A percentile compares a stretch with the other conserved stretches of the same genome.
phyloP scores from a whole-genome alignment of 352 stramenopile species.

The Phytophthora chlamydospora region DNA sequence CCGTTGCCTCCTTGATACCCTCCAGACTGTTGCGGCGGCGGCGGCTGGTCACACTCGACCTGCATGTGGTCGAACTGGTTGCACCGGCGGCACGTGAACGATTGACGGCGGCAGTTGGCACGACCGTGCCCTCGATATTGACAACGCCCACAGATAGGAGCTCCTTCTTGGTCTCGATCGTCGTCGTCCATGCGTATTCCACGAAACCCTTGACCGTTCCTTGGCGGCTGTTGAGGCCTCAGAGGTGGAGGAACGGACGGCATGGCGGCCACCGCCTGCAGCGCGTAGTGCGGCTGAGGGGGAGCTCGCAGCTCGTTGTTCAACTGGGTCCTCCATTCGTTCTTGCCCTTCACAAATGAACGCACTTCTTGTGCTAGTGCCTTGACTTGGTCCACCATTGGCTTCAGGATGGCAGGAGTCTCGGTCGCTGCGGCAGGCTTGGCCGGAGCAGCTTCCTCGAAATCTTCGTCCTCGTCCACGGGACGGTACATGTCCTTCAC shows the following conservation, averaged over 20 bases:
- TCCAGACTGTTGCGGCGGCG: neutral
- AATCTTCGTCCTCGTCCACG: neutral
- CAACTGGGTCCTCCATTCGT: neutral
- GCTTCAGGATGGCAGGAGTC: neutral
- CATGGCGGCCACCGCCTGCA: neutral
- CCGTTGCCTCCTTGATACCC: neutral
- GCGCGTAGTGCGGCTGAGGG: no score
- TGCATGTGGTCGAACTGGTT: neutral
- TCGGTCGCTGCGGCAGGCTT: neutral
- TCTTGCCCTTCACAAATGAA: neutral
- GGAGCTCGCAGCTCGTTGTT: neutral
- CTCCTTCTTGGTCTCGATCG: neutral
- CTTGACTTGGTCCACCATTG: neutral
- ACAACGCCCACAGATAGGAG: neutral
- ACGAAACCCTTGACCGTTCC: neutral
- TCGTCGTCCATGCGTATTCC: neutral
- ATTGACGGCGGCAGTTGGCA: neutral
- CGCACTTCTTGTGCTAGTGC: neutral
- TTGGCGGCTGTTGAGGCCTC: neutral
- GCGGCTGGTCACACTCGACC: neutral
- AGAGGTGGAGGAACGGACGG: neutral
- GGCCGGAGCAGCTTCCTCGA: neutral
- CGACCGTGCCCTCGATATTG: neutral
- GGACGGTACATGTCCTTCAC: constrained; percentile 6
- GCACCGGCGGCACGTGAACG: neutral